These are phyloP conservation scores for Ambrosia hybrid DNA, from an alignment of 140 eudicot genomes.

Conservation along the genomic window DNA sequence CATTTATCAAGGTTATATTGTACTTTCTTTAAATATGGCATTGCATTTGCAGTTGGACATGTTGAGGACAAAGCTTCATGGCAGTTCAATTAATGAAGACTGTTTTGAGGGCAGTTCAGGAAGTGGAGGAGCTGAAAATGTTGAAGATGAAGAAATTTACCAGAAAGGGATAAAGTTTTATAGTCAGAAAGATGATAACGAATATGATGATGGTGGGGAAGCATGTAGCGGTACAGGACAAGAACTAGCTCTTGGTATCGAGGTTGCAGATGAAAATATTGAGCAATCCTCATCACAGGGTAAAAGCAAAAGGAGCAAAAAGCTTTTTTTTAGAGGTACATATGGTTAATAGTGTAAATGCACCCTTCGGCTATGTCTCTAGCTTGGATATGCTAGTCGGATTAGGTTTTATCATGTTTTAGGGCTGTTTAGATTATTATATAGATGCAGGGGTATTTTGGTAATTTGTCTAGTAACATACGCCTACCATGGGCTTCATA, in stretches of 20 bases:
- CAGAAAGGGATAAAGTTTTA: slow-evolving; percentile 45
- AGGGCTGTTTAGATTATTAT: too few relatives aligned
- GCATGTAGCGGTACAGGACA: slow-evolving; percentile 89
- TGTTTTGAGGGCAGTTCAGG: slow-evolving; percentile 64
- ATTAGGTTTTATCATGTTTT: too few relatives aligned
- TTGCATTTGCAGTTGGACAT: slow-evolving; percentile 37
- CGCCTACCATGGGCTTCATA: too few relatives aligned
- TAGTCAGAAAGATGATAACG: slow-evolving; percentile 47
- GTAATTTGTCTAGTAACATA: too few relatives aligned
- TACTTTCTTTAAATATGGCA: neutral
- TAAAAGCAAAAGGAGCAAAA: slow-evolving; percentile 71
- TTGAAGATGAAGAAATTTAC: slow-evolving; percentile 25
- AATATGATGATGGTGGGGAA: slow-evolving; percentile 68
- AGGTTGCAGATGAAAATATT: slow-evolving; percentile 39
- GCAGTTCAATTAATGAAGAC: slow-evolving; percentile 58
- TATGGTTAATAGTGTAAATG: neutral
- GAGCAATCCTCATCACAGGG: slow-evolving; percentile 52
- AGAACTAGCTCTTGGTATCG: slow-evolving; percentile 52
- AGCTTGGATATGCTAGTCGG: too few relatives aligned
- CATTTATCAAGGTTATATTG: neutral
- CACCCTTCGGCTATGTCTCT: too few relatives aligned
- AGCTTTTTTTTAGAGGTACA: slow-evolving; percentile 63
- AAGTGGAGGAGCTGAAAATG: slow-evolving; percentile 63
- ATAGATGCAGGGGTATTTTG: too few relatives aligned
- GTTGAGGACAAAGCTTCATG: slow-evolving; percentile 42